Conservation (phyloP, 345 rosid genomes). For the Crucihimalaya himalaica region DNA sequence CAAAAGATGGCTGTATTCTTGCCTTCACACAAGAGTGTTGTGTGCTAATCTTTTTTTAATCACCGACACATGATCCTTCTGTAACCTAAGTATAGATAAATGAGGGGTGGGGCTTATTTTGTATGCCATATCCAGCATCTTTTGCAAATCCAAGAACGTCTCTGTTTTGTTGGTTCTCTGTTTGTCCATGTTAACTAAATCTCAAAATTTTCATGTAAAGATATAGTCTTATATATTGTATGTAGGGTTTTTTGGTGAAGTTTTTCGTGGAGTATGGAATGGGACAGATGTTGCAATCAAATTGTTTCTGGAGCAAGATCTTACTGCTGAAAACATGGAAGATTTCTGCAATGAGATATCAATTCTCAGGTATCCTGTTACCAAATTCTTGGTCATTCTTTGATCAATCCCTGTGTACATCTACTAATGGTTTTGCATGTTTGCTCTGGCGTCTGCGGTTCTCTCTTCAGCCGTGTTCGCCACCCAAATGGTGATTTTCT, state of each 20-base stretch:
- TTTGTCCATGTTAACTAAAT: conserved; percentile 3
- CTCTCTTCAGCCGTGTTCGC: conserved; percentile 82
- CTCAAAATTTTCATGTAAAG: background rate
- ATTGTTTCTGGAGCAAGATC: conserved; percentile 96
- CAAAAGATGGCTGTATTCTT: background rate
- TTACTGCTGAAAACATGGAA: conserved; percentile 97
- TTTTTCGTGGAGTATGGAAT: conserved; percentile 96
- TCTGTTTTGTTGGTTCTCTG: background rate
- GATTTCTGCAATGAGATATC: conserved; percentile 99
- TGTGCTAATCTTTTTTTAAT: background rate
- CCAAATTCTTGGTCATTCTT: conserved; percentile 33
- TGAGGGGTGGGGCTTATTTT: background rate
- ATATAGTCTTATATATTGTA: conserved; percentile 3
- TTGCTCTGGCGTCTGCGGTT: conserved; percentile 40
- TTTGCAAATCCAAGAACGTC: conserved; percentile 12
- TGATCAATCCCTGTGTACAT: conserved; percentile 20
- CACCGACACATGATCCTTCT: background rate
- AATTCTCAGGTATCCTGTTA: conserved; percentile 71
- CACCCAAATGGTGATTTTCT: conserved; percentile 85
- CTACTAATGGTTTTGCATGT: conserved; percentile 43
- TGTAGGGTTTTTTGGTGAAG: conserved; percentile 96
- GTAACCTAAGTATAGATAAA: background rate
- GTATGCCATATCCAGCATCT: background rate
- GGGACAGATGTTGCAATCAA: conserved; percentile 99
- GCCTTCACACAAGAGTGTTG: background rate